These are phyloP conservation scores for Aureobasidium namibiae DNA, from an alignment of 2,329 filamentous ascomycete genomes.

Conservation along the genomic window DNA sequence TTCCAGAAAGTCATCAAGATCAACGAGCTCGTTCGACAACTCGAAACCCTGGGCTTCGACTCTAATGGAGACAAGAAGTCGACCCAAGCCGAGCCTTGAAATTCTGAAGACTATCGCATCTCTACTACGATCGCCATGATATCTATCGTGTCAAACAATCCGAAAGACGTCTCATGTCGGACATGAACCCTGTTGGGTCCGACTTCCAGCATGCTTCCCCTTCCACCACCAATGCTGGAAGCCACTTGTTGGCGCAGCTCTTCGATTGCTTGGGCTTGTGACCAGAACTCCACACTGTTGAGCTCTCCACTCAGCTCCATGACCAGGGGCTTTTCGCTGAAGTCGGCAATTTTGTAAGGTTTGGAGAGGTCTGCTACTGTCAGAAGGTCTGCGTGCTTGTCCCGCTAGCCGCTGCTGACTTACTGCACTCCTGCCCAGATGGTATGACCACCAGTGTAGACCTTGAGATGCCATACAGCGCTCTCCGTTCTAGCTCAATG, in stretches of 20 bases:
- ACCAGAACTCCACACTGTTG: conserved; percentile 26
- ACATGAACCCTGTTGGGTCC: conserved; percentile 32
- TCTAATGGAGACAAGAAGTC: conserved; percentile 59
- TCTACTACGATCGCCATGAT: conserved; percentile 17
- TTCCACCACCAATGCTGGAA: background rate
- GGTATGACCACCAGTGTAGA: conserved; percentile 24
- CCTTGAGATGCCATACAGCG: conserved; percentile 21
- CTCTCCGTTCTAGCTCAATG: conserved; percentile 16
- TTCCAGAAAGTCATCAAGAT: conserved; percentile 97
- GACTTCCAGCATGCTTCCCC: conserved; percentile 21
- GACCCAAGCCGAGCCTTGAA: background rate
- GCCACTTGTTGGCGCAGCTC: conserved; percentile 20
- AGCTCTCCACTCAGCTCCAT: conserved; percentile 23
- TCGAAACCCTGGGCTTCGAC: conserved; percentile 79
- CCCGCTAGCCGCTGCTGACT: background rate
- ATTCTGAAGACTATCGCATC: background rate
- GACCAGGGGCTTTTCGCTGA: conserved; percentile 14
- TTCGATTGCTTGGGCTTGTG: conserved; percentile 23
- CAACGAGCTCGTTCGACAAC: conserved; percentile 80
- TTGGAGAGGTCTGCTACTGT: conserved; percentile 7
- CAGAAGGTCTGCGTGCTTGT: background rate
- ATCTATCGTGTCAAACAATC: conserved; percentile 34
- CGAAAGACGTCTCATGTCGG: conserved; percentile 36
- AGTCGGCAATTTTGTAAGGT: conserved; percentile 12
- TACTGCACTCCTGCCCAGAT: conserved; percentile 24